These are phyloP conservation scores for Pistacia integerrima DNA, from an alignment of 345 rosid genomes.

Conservation along the genomic window DNA sequence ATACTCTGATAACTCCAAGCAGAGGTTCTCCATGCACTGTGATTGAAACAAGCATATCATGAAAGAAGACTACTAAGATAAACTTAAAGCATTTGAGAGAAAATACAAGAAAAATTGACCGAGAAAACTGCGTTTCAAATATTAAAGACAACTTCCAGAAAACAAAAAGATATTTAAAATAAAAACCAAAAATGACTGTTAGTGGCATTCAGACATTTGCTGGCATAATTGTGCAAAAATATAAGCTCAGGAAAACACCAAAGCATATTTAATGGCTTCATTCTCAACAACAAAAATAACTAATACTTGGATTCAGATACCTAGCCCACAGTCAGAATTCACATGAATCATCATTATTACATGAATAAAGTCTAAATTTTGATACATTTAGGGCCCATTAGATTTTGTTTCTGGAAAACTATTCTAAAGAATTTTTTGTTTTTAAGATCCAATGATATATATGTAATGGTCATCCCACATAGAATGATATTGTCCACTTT, in stretches of 20 bases:
- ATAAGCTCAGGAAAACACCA: background rate
- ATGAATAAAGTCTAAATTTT: background rate
- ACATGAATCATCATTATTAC: background rate
- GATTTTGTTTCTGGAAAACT: background rate
- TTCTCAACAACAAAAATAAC: background rate
- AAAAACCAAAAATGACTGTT: background rate
- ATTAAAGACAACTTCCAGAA: background rate
- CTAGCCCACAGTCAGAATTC: background rate
- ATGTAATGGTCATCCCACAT: too few relatives aligned
- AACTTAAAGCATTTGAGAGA: background rate
- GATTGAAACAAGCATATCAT: constrained; percentile 13
- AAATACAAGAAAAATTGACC: constrained; percentile 2
- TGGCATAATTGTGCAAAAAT: background rate
- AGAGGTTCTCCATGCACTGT: constrained; percentile 97
- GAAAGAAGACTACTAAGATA: background rate
- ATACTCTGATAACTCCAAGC: constrained; percentile 93
- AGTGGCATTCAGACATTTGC: background rate
- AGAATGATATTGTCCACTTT: too few relatives aligned
- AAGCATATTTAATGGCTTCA: background rate
- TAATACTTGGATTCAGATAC: background rate
- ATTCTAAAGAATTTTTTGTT: too few relatives aligned
- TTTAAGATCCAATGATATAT: too few relatives aligned
- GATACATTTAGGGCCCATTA: background rate
- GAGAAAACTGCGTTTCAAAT: background rate
- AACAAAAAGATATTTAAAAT: background rate